Percentiles rank a stretch among this genome's conserved stretches.
These are phyloP conservation scores for Lactarius sanguifluus DNA, from an alignment of 768 basidiomycete species.

Conservation along the genomic window DNA sequence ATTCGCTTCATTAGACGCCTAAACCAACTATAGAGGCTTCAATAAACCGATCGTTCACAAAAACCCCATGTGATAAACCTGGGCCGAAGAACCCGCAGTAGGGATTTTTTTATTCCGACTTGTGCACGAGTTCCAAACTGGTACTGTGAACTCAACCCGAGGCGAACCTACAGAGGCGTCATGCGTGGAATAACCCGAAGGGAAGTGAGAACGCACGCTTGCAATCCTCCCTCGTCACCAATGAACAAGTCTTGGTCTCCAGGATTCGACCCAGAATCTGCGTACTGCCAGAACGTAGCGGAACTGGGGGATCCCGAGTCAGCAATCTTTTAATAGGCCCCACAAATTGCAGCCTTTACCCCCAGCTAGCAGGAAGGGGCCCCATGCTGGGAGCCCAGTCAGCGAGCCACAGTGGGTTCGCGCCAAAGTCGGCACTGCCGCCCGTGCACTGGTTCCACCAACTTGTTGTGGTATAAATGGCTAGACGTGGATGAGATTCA, in stretches of 20 bases:
- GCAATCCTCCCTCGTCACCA: conserved; percentile 47
- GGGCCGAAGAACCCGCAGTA: not conserved
- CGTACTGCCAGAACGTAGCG: conserved; percentile 63
- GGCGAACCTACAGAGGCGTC: not conserved
- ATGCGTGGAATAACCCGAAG: not conserved
- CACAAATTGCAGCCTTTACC: conserved; percentile 35
- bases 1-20: not conserved
- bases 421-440: conserved; percentile 50
- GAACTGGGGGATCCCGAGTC: conserved; percentile 36
- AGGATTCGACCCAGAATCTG: conserved; percentile 54
- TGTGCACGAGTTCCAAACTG: not conserved
- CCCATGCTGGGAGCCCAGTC: conserved; percentile 51
- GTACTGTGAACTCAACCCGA: not conserved
- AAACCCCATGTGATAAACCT: not conserved
- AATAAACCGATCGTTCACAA: conserved; percentile 4
- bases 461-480: conserved; percentile 63
- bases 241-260: conserved; percentile 61
- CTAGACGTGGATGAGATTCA: conserved; percentile 32
- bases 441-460: conserved; percentile 73
- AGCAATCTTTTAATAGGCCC: not conserved
- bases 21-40: not conserved
- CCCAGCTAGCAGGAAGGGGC: conserved; percentile 59
- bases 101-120: not conserved
- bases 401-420: conserved; percentile 63
- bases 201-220: conserved; percentile 35